Evolutionary conservation across 108 stramenopile species (phyloP).

Genomic region (Skeletonema grethae): DNA sequence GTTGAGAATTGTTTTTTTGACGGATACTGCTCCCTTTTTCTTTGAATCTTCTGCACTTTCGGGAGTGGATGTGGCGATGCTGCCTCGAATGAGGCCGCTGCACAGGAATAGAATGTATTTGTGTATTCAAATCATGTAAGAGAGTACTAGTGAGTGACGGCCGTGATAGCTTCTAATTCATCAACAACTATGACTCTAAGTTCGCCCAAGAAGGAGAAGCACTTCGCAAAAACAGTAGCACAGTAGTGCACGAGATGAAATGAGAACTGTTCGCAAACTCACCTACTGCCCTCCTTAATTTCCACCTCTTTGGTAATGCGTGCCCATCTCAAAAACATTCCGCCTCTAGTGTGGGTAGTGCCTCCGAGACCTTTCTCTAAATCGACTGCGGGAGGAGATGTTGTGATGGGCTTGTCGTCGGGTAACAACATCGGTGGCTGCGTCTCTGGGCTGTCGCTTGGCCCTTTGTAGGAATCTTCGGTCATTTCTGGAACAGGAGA

Average conservation of each 20-base stretch:
- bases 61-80: constrained; percentile 17
- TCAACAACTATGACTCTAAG: neutral
- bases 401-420: neutral
- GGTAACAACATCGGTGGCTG: neutral
- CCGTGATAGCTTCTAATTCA: too few species aligned
- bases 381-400: neutral
- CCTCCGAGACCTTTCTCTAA: neutral
- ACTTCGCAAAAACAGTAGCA: too few species aligned
- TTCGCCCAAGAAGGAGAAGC: neutral
- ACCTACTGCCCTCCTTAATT: constrained; percentile 11
- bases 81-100: constrained; percentile 22
- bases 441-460: neutral
- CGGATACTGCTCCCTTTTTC: constrained; percentile 4
- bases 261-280: neutral
- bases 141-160: too few species aligned
- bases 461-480: neutral
- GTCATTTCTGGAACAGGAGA: neutral
- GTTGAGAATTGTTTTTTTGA: constrained; percentile 57
- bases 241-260: too few species aligned
- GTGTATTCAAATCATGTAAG: too few species aligned
- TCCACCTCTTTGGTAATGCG: constrained; percentile 34
- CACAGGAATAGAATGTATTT: too few species aligned
- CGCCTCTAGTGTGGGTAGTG: neutral
- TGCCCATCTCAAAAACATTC: constrained; percentile 22
- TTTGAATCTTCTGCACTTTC: neutral